Evolutionary conservation across 1,284 basidiomycete genomes (phyloP), one percentile per base, ranked within the genome.

Genomic region (Apiotrichum domesticum): DNA sequence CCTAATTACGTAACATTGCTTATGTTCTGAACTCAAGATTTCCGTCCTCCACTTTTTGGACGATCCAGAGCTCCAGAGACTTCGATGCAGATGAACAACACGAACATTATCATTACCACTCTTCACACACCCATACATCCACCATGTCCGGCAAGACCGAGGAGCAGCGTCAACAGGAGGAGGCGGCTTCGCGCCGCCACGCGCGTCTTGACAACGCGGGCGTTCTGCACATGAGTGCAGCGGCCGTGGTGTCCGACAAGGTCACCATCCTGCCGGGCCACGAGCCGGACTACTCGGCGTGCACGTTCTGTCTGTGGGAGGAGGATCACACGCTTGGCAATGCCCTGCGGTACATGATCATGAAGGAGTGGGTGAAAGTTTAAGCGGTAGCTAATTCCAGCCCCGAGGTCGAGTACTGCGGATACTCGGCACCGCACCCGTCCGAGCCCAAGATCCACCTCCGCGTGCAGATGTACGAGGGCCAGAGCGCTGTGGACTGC

Each of bases 351-450:
- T 98, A 91, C 90, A 98, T 98, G 87, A 77, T 98, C 61, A 98
- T 98, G 95, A 97, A 98, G 79, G 95, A 98, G 95, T 98, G 72
- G 71, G 85, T 64, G 7, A 6, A 42, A 6, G 10, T 11, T 21
- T 21, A 21, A 21, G 21, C 21, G 21, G 21, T 21, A 21, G 21
- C 21, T 21, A 21, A 21, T 21, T 21, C n/a, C 64, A 98, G 95
- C 72, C 90, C 95, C n/a, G 91, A 92, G 67, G 95, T 98, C 56
- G 92, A 97, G 78, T 98, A 98, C 75, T 98, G 95, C 74, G 95
- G 95, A 35, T 98, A 98, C 81, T 92, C 90, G 68, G 89, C 85
- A 40, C 95, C 95, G 1, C 94, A 98, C 78, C 94, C 95, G 5
- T 96, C 93, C 21, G 95, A 98, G 79, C 89, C 90, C 68, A 87